Conservation (phyloP, 2,329 filamentous ascomycete species). For the Cryphonectria japonica region DNA sequence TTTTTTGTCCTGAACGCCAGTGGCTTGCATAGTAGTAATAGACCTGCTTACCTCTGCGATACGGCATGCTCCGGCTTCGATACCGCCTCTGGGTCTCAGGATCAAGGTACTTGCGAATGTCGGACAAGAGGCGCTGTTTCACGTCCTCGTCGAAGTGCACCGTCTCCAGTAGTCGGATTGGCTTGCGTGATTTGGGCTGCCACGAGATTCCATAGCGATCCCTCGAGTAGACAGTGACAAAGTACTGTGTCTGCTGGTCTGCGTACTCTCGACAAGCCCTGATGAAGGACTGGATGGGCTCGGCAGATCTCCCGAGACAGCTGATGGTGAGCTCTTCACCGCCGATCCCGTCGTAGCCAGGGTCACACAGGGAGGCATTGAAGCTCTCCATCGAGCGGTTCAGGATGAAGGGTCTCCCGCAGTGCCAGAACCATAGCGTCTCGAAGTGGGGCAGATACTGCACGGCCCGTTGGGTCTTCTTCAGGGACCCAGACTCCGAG, state of each 20-base stretch:
- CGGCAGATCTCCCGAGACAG: slow-evolving; percentile 55
- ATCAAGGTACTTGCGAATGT: slow-evolving; percentile 57
- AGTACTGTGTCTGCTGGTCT: slow-evolving; percentile 52
- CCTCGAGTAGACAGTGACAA: slow-evolving; percentile 53
- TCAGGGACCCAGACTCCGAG: slow-evolving; percentile 41
- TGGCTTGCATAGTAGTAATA: too few relatives aligned
- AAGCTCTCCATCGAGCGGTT: slow-evolving; percentile 47
- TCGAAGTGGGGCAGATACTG: slow-evolving; percentile 52
- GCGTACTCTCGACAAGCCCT: slow-evolving; percentile 52
- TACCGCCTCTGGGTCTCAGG: slow-evolving; percentile 60
- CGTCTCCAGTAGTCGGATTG: slow-evolving; percentile 53
- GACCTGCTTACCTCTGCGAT: slow-evolving; percentile 47
- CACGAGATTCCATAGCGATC: slow-evolving; percentile 51
- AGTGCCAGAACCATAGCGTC: slow-evolving; percentile 54
- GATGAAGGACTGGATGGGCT: slow-evolving; percentile 51
- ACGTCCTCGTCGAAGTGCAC: slow-evolving; percentile 52
- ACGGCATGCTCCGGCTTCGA: slow-evolving; percentile 66
- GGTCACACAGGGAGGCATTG: slow-evolving; percentile 42
- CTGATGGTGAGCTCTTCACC: slow-evolving; percentile 52
- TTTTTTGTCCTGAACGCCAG: background rate
- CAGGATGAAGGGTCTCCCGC: slow-evolving; percentile 49
- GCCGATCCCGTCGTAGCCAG: slow-evolving; percentile 50
- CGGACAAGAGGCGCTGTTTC: slow-evolving; percentile 52
- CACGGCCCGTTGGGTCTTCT: slow-evolving; percentile 46
- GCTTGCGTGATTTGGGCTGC: slow-evolving; percentile 53